Evolutionary conservation across 2,329 filamentous ascomycete species (phyloP), one percentile per base, ranked within the genome.

Genomic region (Pseudocercospora vitis): DNA sequence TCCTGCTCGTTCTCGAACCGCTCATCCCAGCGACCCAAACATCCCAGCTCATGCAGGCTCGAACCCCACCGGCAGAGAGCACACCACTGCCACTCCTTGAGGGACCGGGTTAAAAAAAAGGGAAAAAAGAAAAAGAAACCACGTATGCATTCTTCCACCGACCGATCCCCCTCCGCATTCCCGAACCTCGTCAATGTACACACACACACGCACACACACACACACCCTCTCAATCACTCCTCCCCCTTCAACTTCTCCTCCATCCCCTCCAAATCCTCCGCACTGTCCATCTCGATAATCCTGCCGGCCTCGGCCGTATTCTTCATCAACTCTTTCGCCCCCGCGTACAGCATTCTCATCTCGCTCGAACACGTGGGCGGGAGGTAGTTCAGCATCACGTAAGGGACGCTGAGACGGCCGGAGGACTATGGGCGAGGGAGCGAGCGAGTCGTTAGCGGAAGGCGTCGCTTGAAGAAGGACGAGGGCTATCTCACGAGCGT

Each of bases 291-390:
- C 72, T 97, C 92, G 58, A 99, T 82, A 21, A 97, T 86, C 63
- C 83, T 84, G 50, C 87, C 86, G n/a, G 91, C 91, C 75, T 96
- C 91, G 55, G 89, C 89, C 50, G 89, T 95, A 68, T 89, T 95
- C 60, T 91, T 84, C 87, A 97, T 91, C 71, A 97, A 74, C 76
- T 99, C 94, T 74, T 96, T 96, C 37, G 94, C 94, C 32, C 91
- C 88, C 24, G 94, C 94, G 71, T 97, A 99, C 69, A 94, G 77
- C 94, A 97, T 97, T 63, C 89, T 84, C 68, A 88, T 78, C 68
- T 91, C 88, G 62, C 81, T 83, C 71, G 95, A 96, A 75, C 89
- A 94, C 45, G 92, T 96, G 48, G 86, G 87, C 6, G 94, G 94
- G 18, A 97, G 84, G 75, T 96, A 97, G 78, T 95, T 96, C 18